A percentile compares a stretch with the other conserved stretches of the same genome.
Evolutionary conservation across 305 asterid genomes (phyloP).

Genomic region (Vinca major): DNA sequence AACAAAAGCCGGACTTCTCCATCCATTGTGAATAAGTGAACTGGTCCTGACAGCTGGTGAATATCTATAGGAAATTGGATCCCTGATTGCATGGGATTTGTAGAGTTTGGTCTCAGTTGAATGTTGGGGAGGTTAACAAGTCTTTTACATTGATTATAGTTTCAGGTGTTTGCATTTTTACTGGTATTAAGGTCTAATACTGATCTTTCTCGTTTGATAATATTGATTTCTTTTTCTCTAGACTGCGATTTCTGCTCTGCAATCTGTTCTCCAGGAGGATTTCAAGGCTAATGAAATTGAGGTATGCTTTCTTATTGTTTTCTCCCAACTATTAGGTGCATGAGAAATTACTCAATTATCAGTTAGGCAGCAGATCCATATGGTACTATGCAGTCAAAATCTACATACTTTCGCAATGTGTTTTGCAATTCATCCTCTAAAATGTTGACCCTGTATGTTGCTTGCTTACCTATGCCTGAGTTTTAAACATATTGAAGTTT

Average conservation of each 20-base stretch:
- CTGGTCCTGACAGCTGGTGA: background rate
- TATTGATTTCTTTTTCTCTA: slow-evolving; percentile 23
- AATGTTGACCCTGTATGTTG: background rate
- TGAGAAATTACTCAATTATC: background rate
- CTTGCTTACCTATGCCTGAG: background rate
- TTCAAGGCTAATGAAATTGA: slow-evolving; percentile 97
- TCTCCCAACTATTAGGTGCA: background rate
- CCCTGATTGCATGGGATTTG: background rate
- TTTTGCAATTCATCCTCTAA: background rate
- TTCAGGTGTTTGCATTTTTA: background rate
- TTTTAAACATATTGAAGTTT: background rate
- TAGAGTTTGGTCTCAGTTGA: background rate
- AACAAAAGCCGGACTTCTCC: background rate
- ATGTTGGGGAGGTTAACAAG: background rate
- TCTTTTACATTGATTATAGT: background rate
- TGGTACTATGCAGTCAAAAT: background rate
- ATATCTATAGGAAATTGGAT: background rate
- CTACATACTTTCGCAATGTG: background rate
- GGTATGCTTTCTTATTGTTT: slow-evolving; percentile 35
- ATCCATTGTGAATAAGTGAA: background rate
- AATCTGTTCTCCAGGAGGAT: slow-evolving; percentile 96
- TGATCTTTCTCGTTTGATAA: slow-evolving; percentile 14
- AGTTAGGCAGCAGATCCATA: background rate
- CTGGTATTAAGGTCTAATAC: background rate
- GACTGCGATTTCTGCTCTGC: slow-evolving; percentile 93